These are phyloP conservation scores for Spathaspora girioi DNA, from an alignment of 805 yeast genomes.

Conservation along the genomic window DNA sequence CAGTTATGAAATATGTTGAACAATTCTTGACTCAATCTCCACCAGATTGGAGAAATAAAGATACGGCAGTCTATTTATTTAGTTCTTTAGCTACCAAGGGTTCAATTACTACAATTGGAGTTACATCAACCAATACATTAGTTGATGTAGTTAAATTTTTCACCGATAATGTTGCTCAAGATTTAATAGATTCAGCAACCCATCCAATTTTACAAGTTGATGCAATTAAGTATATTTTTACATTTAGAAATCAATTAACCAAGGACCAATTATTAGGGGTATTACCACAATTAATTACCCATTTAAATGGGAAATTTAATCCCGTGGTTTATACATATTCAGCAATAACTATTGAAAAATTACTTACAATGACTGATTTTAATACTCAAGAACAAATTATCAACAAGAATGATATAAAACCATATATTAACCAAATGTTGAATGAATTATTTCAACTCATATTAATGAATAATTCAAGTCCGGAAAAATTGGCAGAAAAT, in stretches of 20 bases:
- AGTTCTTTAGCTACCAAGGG: slow-evolving; percentile 92
- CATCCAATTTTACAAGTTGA: slow-evolving; percentile 86
- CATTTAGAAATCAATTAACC: slow-evolving; percentile 88
- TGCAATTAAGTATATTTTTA: slow-evolving; percentile 86
- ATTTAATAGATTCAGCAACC: slow-evolving; percentile 47
- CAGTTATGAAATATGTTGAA: slow-evolving; percentile 69
- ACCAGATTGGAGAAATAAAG: slow-evolving; percentile 78
- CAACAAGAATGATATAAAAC: slow-evolving; percentile 66
- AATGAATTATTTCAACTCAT: slow-evolving; percentile 66
- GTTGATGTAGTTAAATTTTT: slow-evolving; percentile 88
- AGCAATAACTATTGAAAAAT: slow-evolving; percentile 87
- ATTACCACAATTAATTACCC: slow-evolving; percentile 71
- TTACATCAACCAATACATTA: slow-evolving; percentile 76
- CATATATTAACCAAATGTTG: slow-evolving; percentile 56
- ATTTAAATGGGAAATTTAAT: slow-evolving; percentile 50
- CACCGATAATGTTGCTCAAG: slow-evolving; percentile 74
- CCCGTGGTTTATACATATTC: slow-evolving; percentile 91
- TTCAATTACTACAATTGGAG: slow-evolving; percentile 79
- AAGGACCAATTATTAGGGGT: slow-evolving; percentile 78
- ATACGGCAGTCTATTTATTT: slow-evolving; percentile 80
- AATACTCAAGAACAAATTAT: slow-evolving; percentile 52
- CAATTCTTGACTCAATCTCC: slow-evolving; percentile 41
- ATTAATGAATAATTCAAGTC: slow-evolving; percentile 47
- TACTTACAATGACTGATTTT: slow-evolving; percentile 69
- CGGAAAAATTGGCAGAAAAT: slow-evolving; percentile 92